Evolutionary conservation across 495 filamentous ascomycete genomes (phyloP), one percentile per base, ranked within the genome.

Genomic region (Xylaria grammica): DNA sequence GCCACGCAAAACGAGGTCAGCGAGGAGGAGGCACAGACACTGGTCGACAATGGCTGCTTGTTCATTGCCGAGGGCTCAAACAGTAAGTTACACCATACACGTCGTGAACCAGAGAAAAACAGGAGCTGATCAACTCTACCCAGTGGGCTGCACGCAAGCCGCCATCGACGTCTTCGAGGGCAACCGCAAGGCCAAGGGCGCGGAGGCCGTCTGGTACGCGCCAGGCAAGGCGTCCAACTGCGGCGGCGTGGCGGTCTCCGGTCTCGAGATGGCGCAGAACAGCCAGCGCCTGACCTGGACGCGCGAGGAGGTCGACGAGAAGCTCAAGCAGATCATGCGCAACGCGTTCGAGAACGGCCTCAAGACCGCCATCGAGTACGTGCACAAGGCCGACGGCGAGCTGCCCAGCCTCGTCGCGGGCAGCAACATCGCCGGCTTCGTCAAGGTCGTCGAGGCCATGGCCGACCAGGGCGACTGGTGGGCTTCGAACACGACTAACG

Each of bases 221-320:
- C 95, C 94, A 60, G 94, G 93, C 73, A 94, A 94, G 86, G 95
- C 95, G 52, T 92, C 95, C 81, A 99, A 99, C 84, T 92, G 92
- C 62, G 95, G 95, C 78, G 95, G 95, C 84, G 95, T 98, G 60
- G 95, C 95, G 44, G 95, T 99, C 19, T 97, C 93, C 24, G 95
- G 95, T 68, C 89, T 99, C 44, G 95, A 99, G 85, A 99, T 99
- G 95, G 94, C 94, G 27, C 95, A 99, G 88, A 99, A 99, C 85
- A 92, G 89, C 62, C 81, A 87, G 74, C 90, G 94, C 36, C 81
- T 97, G 62, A 83, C 76, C 69, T 99, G 95, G 95, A 91, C 91
- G 49, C 62, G 81, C 26, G 91, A 97, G 82, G 89, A 95, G 82
- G 95, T 99, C 63, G 95, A 99, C 79, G 84, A 86, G 74, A 91